A percentile compares a stretch with the other conserved stretches of the same genome.
Evolutionary conservation across 192 early-diverging fungal species (phyloP).

Genomic region (Gaertneriomyces semiglobifer): DNA sequence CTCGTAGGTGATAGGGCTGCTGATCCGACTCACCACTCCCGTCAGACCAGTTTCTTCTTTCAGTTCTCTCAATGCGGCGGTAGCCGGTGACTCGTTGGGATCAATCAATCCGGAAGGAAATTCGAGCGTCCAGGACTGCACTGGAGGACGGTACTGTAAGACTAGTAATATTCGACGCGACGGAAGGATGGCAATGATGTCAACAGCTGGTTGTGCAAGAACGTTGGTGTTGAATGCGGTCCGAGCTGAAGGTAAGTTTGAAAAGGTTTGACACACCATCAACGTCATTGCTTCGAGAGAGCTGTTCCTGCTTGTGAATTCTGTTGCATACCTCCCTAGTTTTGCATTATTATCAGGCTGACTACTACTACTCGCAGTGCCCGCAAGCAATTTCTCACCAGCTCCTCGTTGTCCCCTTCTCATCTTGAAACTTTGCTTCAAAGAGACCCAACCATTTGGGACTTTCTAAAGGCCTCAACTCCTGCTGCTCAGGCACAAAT

Average conservation of each 20-base stretch:
- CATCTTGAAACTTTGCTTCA: neutral
- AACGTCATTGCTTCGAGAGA: neutral
- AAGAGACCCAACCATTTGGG: neutral
- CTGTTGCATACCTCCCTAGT: neutral
- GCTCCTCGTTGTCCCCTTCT: neutral
- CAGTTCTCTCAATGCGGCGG: slow-evolving; percentile 27
- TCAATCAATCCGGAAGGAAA: slow-evolving; percentile 29
- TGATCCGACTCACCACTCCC: neutral
- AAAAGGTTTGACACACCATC: slow-evolving; percentile 12
- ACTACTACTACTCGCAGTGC: too few species aligned
- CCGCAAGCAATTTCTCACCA: neutral
- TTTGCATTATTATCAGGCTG: too few species aligned
- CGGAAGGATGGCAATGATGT: slow-evolving; percentile 17
- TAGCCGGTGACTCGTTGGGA: slow-evolving; percentile 8
- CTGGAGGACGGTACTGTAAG: slow-evolving; percentile 29
- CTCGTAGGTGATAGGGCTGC: slow-evolving; percentile 27
- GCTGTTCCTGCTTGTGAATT: neutral
- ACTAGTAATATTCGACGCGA: slow-evolving; percentile 16
- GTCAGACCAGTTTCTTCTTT: slow-evolving; percentile 29
- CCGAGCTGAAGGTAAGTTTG: neutral
- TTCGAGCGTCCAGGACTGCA: slow-evolving; percentile 28
- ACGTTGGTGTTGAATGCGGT: neutral
- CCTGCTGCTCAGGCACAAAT: too few species aligned
- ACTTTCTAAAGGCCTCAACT: neutral
- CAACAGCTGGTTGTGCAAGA: slow-evolving; percentile 14